Evolutionary conservation across 306 rosid genomes (phyloP), one percentile per base, ranked within the genome.

Genomic region (Cicer bijugum): DNA sequence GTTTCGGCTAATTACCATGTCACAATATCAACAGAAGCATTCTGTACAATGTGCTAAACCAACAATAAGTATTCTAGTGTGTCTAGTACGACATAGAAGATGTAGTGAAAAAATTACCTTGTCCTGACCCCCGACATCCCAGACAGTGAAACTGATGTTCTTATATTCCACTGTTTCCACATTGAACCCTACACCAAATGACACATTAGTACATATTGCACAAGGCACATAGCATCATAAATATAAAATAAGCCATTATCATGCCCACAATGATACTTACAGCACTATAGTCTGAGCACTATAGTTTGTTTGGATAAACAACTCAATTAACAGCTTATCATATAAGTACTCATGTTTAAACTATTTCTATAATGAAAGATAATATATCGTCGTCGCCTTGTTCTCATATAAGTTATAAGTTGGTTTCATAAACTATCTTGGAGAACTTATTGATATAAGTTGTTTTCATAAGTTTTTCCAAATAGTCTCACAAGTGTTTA

Each of bases 91-190:
- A n/a, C 39, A 48, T 4, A 59, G 53, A 55, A 11, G 55, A 51
- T 7, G 59, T 14, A 15, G 28, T 35, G 10, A 46, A 40, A 47
- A 43, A 33, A 4, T 52, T 79, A 93, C 98, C 96, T 90, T 90
- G 88, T 90, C 97, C 80, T 93, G 97, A 48, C 97, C 98, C 43
- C 96, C 98, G 2, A 93, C 98, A 87, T 93, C 98, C 98, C 97
- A 93, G 75, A 93, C 97, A 53, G 98, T 93, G 80, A 93, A 93
- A 86, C 98, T 93, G 79, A 93, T 93, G 85, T 93, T 93, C 88
- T 93, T 93, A 55, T 93, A 90, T 80, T 90, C 96, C 79, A 90
- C 97, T 8, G 98, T 93, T 87, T 93, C 98, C 86, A 90, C 98
- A 58, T 93, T 93, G 82, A 92, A 92, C 52, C 97, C 98, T 90